Evolutionary conservation across 2,329 filamentous ascomycete genomes (phyloP).

Genomic region (Kalmusia sp.): DNA sequence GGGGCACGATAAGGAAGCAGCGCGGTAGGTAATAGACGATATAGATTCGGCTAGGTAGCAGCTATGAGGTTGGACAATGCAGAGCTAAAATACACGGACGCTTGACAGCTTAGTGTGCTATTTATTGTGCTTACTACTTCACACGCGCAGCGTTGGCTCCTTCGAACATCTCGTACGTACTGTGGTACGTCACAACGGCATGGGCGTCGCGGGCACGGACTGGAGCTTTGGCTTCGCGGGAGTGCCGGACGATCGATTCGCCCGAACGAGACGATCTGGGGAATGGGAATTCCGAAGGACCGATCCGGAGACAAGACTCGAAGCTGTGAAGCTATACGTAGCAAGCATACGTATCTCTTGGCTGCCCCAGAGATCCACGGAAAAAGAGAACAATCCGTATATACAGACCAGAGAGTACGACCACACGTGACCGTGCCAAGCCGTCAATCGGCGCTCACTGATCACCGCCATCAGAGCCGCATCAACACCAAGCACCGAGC

Average conservation of each 20-base stretch:
- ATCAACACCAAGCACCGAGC: conserved; percentile 19
- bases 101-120: neutral
- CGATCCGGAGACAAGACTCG: no score
- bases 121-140: neutral
- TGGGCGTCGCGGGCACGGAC: neutral
- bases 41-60: neutral
- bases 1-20: neutral
- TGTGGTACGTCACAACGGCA: conserved; percentile 1
- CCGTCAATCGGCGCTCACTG: conserved; percentile 21
- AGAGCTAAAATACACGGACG: neutral
- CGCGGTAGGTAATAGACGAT: neutral
- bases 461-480: conserved; percentile 21
- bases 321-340: no score
- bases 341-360: no score
- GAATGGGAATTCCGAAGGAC: conserved; percentile 9
- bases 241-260: conserved; percentile 2
- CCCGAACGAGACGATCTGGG: neutral
- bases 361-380: no score
- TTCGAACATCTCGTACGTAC: no score
- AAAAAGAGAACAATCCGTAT: no score
- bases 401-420: no score
- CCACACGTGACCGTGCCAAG: conserved; percentile 24
- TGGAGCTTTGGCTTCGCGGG: neutral
- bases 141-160: neutral
- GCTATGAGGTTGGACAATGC: neutral